These are phyloP conservation scores for Centrapalus pauciflorus DNA, from an alignment of 129 eudicot species.

Conservation along the genomic window DNA sequence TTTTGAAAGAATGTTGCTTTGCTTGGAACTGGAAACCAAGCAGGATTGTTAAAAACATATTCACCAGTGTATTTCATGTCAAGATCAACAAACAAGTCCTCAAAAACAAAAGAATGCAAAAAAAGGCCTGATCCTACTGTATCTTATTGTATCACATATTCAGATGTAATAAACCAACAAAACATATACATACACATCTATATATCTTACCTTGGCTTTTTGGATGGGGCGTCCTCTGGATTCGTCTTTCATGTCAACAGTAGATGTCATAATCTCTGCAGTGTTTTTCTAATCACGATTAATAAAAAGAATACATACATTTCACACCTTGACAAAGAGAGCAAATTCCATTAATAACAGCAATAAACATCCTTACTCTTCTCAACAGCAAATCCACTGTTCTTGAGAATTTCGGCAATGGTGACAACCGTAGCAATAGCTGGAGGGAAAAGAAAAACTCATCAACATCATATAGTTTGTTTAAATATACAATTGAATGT, in stretches of 20 bases:
- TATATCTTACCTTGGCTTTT: slow-evolving; percentile 67
- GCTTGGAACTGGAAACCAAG: neutral
- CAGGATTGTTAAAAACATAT: neutral
- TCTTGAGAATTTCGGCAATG: slow-evolving; percentile 78
- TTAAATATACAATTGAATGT: neutral
- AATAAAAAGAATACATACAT: neutral
- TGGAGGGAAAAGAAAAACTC: slow-evolving; percentile 32
- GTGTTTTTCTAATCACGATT: neutral
- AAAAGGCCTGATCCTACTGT: neutral
- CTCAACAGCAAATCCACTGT: slow-evolving; percentile 78
- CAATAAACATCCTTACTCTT: slow-evolving; percentile 49
- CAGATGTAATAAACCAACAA: too few species aligned
- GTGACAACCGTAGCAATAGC: slow-evolving; percentile 88
- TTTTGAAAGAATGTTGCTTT: neutral
- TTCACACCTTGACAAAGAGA: neutral
- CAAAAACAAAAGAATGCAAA: neutral
- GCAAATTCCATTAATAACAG: neutral
- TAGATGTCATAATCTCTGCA: slow-evolving; percentile 82
- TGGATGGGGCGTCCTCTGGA: slow-evolving; percentile 65
- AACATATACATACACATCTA: neutral
- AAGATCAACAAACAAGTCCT: neutral
- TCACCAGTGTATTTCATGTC: neutral
- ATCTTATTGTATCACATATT: neutral
- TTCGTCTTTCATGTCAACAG: slow-evolving; percentile 83
- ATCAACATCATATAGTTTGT: neutral